Evolutionary conservation across 139 green algal genomes (phyloP).

Genomic region (Coccomyxa sp.): DNA sequence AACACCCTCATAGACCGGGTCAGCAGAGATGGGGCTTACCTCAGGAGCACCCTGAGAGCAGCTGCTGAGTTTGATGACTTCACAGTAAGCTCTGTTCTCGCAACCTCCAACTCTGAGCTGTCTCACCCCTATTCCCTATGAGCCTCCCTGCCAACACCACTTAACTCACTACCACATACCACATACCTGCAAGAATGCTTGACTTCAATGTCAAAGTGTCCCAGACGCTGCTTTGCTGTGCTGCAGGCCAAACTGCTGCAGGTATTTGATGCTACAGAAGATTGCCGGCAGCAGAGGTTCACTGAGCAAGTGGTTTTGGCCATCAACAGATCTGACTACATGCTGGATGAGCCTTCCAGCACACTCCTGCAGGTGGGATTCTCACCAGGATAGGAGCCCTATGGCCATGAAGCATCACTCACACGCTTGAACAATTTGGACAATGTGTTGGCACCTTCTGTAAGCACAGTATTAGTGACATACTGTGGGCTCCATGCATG

Average conservation of each 20-base stretch:
- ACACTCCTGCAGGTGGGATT: constrained; percentile 73
- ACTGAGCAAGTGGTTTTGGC: constrained; percentile 60
- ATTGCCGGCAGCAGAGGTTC: background rate
- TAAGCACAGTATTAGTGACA: too few relatives aligned
- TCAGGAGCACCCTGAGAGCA: constrained; percentile 56
- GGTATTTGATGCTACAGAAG: constrained; percentile 26
- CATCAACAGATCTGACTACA: constrained; percentile 94
- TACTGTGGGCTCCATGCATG: too few relatives aligned
- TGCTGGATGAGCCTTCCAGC: constrained; percentile 86
- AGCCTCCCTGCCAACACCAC: background rate
- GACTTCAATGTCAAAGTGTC: background rate
- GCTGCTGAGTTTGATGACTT: constrained; percentile 79
- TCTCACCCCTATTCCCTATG: background rate
- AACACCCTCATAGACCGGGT: constrained; percentile 82
- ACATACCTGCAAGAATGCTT: background rate
- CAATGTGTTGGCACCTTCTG: too few relatives aligned
- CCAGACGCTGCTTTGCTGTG: background rate
- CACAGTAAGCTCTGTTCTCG: constrained; percentile 56
- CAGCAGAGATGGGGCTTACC: constrained; percentile 67
- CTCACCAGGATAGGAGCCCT: too few relatives aligned
- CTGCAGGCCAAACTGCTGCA: constrained; percentile 44
- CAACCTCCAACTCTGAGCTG: background rate
- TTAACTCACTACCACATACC: background rate
- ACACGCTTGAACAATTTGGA: too few relatives aligned
- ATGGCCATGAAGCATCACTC: too few relatives aligned